Percentiles rank a stretch among this genome's conserved stretches.
phyloP scores from a whole-genome alignment of 768 basidiomycete species.

The Rhodosporidiobolus sp. region DNA sequence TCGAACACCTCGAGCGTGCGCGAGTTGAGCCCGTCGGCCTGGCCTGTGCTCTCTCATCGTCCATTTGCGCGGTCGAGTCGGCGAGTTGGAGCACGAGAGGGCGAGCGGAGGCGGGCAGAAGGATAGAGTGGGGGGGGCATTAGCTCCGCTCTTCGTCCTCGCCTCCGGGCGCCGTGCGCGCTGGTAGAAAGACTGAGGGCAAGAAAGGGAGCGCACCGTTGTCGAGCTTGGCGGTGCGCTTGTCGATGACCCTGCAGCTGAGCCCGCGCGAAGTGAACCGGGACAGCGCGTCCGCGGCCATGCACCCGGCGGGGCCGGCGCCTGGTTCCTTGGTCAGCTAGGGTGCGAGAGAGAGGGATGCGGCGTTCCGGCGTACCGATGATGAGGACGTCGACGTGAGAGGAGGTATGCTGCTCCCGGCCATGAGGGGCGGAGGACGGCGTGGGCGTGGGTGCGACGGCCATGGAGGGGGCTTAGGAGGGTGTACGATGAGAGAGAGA shows the following conservation, averaged over 20 bases:
- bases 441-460: neutral
- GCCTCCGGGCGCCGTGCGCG: neutral
- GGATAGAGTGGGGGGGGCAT: too few species aligned
- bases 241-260: slow-evolving; percentile 40
- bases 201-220: slow-evolving; percentile 34
- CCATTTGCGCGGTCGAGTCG: neutral
- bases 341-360: too few species aligned
- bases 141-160: neutral
- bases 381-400: slow-evolving; percentile 6
- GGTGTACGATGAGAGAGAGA: too few species aligned
- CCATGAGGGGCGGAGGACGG: neutral
- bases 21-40: slow-evolving; percentile 44
- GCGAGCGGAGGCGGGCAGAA: neutral
- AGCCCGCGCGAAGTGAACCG: slow-evolving; percentile 27
- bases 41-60: slow-evolving; percentile 24
- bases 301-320: slow-evolving; percentile 41
- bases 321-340: neutral
- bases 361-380: neutral
- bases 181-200: neutral
- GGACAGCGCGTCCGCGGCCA: slow-evolving; percentile 30
- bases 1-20: slow-evolving; percentile 44
- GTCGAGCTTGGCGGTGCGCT: slow-evolving; percentile 41
- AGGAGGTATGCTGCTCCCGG: neutral
- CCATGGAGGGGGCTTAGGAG: neutral
- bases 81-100: too few species aligned